Percentiles rank a stretch among this genome's conserved stretches.
Conservation (phyloP, 176 grass and related monocot species). For the Canna indica region DNA sequence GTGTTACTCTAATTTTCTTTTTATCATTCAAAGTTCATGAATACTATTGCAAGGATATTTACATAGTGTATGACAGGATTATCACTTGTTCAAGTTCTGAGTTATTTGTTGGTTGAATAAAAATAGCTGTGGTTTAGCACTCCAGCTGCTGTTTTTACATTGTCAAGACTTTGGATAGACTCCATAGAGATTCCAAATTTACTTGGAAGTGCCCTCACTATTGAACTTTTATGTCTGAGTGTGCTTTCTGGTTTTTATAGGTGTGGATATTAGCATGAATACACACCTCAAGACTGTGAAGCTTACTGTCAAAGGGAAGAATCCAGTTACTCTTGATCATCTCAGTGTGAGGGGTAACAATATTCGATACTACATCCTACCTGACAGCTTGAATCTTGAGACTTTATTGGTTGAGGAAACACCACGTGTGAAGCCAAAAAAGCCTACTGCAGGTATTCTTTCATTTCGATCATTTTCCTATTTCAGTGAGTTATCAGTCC, state of each 20-base stretch:
- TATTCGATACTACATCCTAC: slow-evolving; percentile 65
- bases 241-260: slow-evolving; percentile 21
- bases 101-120: too few relatives aligned
- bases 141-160: too few relatives aligned
- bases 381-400: slow-evolving; percentile 76
- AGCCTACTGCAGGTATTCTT: slow-evolving; percentile 49
- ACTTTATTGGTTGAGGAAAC: slow-evolving; percentile 69
- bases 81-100: too few relatives aligned
- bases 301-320: slow-evolving; percentile 55
- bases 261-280: slow-evolving; percentile 79
- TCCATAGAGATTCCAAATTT: too few relatives aligned
- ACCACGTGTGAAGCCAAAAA: slow-evolving; percentile 66
- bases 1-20: too few relatives aligned
- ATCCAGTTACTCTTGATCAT: slow-evolving; percentile 60
- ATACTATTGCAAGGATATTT: too few relatives aligned
- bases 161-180: too few relatives aligned
- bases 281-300: slow-evolving; percentile 77
- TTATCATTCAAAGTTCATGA: too few relatives aligned
- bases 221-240: too few relatives aligned
- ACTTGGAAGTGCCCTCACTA: too few relatives aligned
- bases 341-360: slow-evolving; percentile 73
- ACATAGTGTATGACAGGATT: too few relatives aligned
- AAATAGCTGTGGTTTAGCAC: too few relatives aligned
- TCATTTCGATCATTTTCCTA: background rate
- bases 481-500: background rate